Base-by-base conservation (phyloP, 352 stramenopile species). In the Phytopythium chamaehyphon region DNA sequence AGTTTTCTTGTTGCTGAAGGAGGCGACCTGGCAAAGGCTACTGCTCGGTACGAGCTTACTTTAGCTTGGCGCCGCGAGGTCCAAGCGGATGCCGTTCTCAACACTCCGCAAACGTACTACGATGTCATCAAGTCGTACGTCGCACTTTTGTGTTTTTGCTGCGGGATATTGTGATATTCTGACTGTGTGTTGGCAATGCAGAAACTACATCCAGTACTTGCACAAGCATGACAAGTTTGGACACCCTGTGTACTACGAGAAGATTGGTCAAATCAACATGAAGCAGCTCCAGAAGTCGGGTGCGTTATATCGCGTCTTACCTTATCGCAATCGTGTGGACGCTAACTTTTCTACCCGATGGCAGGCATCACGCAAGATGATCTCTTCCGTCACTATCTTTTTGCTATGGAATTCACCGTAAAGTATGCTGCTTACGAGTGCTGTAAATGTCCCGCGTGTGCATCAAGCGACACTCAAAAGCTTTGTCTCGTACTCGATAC, bases 351-450 rank as follows among this genome's bases (percentile, higher is more conserved):
- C n/a, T 39, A 9, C 35, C 15, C 3, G 4, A 22, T 28, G 31
- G 4, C n/a, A 54, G 76, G 78, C 35, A 61, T 93, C 40, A 69
- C 65, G 0, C 65, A 72, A 31, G 78, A 91, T n/a, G 73, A 83
- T 24, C 62, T 95, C 4, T 86, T 93, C 44, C 66, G 60, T n/a
- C 81, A 95, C 51, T 93, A 92, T 63, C 68, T 92, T 50, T 91
- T 92, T 47, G 61, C 74, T 19, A 92, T 90, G 66, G 83, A 95
- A 68, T 93, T 91, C 55, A 80, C 77, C 7, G 50, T 93, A 47
- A 90, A 86, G 62, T 90, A 88, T 47, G 76, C 76, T 14, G 76
- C 81, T 9, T 70, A 80, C 19, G 54, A 76, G 42, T 48, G 69
- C 23, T 93, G 83, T 49, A 22, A 47, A 14, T 93, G 82, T 42